Base-by-base conservation (phyloP, 1,284 basidiomycete genomes). In the Austropuccinia psidii region DNA sequence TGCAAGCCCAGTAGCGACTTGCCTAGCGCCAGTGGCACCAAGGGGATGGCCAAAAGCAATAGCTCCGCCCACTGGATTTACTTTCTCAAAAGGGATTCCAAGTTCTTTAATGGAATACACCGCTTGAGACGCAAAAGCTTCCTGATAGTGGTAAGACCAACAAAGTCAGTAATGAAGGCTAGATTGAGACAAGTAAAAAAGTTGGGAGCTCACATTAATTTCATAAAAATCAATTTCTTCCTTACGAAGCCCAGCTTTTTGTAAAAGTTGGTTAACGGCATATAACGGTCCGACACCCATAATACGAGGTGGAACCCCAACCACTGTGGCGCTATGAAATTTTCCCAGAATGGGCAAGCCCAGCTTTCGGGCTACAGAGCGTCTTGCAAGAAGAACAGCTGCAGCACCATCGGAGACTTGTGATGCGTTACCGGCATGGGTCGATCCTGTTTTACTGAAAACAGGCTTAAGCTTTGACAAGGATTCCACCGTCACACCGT, bases 361-460 rank as follows among this genome's bases (percentile, higher is more conserved):
- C 76, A 95, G 88, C 79, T 89, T 89, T 82, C 90, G 89, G 21
- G 95, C 95, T 43, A 89, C 86, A 33, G 89, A 90, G 73, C 95
- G 87, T 75, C 92, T 87, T 41, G 91, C 86, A 73, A 98, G 88
- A 70, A 98, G 83, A 61, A 98, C 93, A 0, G 94, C 94, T 60
- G 94, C 93, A 27, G 95, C 95, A 75, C 95, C 95, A 79, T 99
- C 96, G n/a, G 92, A 93, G 58, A 98, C 88, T 81, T 97, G 94
- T 29, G 90, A 93, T 1, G 93, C 91, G 81, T 94, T 97, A 43
- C 90, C 85, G 58, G 95, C 96, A 80, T 96, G 93, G 1, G 96
- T 97, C 21, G 85, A 83, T n/a, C 96, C 96, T 49, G 88, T 87
- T 83, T 91, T 89, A 75, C 84, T 82, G 83, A 98, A 98, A 7